Evolutionary conservation across 441 rosid genomes (phyloP).

Genomic region (Corymbia calophylla): DNA sequence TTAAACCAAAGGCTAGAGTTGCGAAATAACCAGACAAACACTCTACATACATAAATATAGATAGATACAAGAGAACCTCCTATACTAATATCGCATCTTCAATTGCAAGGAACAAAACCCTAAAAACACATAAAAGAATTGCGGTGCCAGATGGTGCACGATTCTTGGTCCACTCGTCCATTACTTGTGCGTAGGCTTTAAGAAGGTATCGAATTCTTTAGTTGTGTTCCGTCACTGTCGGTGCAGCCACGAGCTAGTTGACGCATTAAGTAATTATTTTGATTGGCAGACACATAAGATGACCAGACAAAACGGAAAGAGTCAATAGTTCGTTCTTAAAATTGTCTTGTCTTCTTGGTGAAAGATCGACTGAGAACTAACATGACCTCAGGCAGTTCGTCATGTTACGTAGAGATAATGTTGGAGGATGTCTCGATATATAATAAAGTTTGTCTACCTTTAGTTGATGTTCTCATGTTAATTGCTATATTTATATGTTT

Average conservation of each 20-base stretch:
- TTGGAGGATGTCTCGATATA: not conserved
- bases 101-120: not conserved
- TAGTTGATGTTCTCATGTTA: not conserved
- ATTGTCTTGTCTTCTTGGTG: not conserved
- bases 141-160: not conserved
- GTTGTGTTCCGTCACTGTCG: not conserved
- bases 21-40: not conserved
- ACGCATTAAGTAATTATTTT: not conserved
- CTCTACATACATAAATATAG: not conserved
- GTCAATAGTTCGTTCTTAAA: not conserved
- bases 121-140: not conserved
- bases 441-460: not conserved
- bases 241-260: not conserved
- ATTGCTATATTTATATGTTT: not conserved
- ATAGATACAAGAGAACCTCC: not conserved
- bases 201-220: not conserved
- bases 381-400: not conserved
- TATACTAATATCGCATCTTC: not conserved
- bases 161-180: not conserved
- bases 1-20: not conserved
- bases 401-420: not conserved
- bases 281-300: not conserved
- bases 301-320: not conserved
- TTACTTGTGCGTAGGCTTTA: not conserved
- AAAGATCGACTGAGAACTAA: not conserved